Base-by-base conservation (phyloP, 148 eudicot species). In the Salicornia ramosissima region DNA sequence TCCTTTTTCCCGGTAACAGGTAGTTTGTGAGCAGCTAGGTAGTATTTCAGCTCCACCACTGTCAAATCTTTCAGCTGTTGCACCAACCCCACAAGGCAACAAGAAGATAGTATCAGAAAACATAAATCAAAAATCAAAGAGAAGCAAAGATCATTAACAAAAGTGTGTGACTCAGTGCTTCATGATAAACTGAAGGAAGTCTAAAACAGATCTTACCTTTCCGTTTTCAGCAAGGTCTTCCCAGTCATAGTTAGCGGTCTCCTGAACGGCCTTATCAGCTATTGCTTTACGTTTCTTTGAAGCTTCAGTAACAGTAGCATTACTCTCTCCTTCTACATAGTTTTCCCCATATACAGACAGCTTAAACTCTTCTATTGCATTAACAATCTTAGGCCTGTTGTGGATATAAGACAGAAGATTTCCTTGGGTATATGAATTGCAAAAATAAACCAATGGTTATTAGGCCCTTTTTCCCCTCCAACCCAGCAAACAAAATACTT, bases 321-420 rank as follows among this genome's bases (percentile, higher is more conserved):
- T 73, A 55, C 25, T 67, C 46, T 72, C 87, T 28, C 79, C 86
- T 56, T 65, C 70, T 12, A 83, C 86, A 30, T 82, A 84, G 74
- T 80, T 78, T 45, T 94, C 95, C 51, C 97, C 98, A 70, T 79
- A 90, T 11, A 90, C 83, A 68, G 85, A 84, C 55, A 77, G 71
- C 88, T 87, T 94, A 71, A 94, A 90, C 69, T 90, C 97, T 78
- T 94, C 97, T 69, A 94, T 33, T 49, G 92, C 85, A 75, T 84
- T 94, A 45, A 84, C 88, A 31, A 94, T 61, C 68, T 85, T 89
- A 29, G 96, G 90, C 76, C 98, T 94, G 88, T 69, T 51, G 67
- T 59, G 15, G 47, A 66, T 16, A 54, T 21, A 57, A 64, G 19
- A 36, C 66, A 31, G 16, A 22, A 57, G 14, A 33, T 3, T 40